phyloP scores from a whole-genome alignment of 108 stramenopile species.

The Craspedostauros australis region DNA sequence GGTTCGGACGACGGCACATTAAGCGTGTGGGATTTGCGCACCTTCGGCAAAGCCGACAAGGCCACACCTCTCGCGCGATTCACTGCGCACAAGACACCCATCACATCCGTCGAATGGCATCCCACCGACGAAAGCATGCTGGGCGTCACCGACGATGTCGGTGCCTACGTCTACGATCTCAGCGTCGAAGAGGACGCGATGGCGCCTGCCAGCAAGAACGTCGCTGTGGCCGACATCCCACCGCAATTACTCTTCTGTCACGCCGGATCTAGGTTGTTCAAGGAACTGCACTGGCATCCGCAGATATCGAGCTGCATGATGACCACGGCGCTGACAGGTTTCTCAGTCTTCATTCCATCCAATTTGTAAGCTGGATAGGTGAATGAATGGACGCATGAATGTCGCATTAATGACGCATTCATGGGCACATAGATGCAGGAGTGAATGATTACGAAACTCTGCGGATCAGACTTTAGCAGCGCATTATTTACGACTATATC shows the following conservation, averaged over 20 bases:
- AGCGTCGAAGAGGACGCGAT: constrained; percentile 92
- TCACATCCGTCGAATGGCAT: constrained; percentile 95
- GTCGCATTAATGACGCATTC: no score
- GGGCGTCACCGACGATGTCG: constrained; percentile 78
- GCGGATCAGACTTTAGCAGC: no score
- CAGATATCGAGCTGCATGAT: constrained; percentile 94
- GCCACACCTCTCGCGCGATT: constrained; percentile 83
- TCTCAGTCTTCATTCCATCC: constrained; percentile 91
- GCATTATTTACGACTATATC: no score
- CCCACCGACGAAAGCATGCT: constrained; percentile 95
- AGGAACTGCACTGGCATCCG: constrained; percentile 96
- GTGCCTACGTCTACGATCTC: constrained; percentile 93
- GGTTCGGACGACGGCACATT: constrained; percentile 93
- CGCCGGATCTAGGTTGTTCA: constrained; percentile 86
- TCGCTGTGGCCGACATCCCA: constrained; percentile 67
- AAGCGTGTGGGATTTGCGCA: constrained; percentile 92
- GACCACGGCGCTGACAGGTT: constrained; percentile 92
- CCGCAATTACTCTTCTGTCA: constrained; percentile 98
- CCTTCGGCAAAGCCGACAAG: constrained; percentile 45
- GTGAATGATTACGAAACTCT: no score
- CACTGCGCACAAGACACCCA: constrained; percentile 82
- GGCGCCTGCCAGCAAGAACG: constrained; percentile 2
- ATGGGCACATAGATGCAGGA: no score
- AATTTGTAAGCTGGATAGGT: constrained; percentile 72
- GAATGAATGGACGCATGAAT: no score